phyloP scores from a whole-genome alignment of 2,329 filamentous ascomycete genomes.

The Monilinia fructicola region DNA sequence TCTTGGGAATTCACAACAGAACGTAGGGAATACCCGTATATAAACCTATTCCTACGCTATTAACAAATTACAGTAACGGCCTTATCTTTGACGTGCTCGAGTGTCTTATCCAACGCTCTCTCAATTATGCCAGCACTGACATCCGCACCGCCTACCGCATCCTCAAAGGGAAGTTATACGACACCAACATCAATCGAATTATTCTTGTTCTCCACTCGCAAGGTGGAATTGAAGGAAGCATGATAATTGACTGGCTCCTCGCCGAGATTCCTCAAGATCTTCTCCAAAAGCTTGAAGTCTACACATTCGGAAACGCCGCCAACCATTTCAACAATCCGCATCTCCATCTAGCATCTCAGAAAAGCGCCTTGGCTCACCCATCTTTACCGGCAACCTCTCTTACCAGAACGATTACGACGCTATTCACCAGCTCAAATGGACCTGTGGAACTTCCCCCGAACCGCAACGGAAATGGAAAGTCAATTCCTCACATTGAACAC shows the following conservation, averaged over 20 bases:
- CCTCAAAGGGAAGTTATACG: conserved; percentile 63
- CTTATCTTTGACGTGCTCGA: conserved; percentile 76
- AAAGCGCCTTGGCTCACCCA: conserved; percentile 42
- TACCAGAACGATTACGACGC: conserved; percentile 24
- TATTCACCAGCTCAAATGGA: background rate
- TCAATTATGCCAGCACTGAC: conserved; percentile 69
- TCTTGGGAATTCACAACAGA: conserved; percentile 73
- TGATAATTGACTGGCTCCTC: conserved; percentile 75
- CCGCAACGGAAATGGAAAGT: conserved; percentile 35
- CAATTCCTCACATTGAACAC: conserved; percentile 74
- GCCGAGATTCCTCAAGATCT: conserved; percentile 67
- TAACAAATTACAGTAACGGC: conserved; percentile 46
- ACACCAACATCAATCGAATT: conserved; percentile 63
- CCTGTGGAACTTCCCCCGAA: background rate
- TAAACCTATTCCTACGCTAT: background rate
- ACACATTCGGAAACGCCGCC: conserved; percentile 75
- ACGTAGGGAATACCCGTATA: conserved; percentile 47
- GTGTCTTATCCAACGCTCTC: conserved; percentile 73
- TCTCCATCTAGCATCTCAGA: conserved; percentile 50
- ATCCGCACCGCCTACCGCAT: conserved; percentile 60
- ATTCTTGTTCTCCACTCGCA: conserved; percentile 76
- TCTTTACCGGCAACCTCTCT: conserved; percentile 43
- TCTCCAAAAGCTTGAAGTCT: conserved; percentile 69
- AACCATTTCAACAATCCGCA: conserved; percentile 82
- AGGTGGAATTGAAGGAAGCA: conserved; percentile 70